phyloP scores from a whole-genome alignment of 2,329 filamentous ascomycete species.

The Cladosporium sp. region DNA sequence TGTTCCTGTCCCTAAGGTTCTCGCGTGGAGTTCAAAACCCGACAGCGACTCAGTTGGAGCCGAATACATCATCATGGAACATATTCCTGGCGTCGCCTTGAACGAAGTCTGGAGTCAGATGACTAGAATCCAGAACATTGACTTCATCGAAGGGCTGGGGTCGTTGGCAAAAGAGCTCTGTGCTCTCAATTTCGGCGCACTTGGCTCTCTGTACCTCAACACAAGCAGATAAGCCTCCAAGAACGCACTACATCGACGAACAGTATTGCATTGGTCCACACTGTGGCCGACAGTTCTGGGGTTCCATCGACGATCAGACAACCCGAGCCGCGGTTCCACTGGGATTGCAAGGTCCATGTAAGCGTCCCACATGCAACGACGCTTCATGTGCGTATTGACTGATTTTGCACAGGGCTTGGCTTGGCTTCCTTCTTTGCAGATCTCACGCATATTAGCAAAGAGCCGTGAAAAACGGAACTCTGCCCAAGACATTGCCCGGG shows the following conservation, averaged over 20 bases:
- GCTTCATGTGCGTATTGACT: neutral
- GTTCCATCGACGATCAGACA: neutral
- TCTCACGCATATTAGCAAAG: neutral
- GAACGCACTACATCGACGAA: neutral
- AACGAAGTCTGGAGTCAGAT: conserved; percentile 13
- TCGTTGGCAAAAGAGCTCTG: neutral
- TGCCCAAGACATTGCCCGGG: neutral
- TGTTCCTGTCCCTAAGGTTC: conserved; percentile 26
- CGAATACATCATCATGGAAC: conserved; percentile 34
- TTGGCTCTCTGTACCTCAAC: neutral
- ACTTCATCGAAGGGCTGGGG: conserved; percentile 4
- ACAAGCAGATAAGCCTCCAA: neutral
- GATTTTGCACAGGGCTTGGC: neutral
- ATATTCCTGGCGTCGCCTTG: conserved; percentile 35
- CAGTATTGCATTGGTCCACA: neutral
- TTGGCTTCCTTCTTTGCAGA: neutral
- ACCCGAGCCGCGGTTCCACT: neutral
- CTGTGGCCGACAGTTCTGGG: neutral
- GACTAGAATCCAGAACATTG: conserved; percentile 35
- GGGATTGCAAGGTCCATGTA: neutral
- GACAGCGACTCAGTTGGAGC: conserved; percentile 24
- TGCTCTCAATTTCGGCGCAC: neutral
- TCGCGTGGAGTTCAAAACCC: conserved; percentile 24
- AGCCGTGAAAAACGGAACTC: neutral
- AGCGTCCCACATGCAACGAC: neutral